Conservation (phyloP, 495 filamentous ascomycete species). For the Xylaria venustula region DNA sequence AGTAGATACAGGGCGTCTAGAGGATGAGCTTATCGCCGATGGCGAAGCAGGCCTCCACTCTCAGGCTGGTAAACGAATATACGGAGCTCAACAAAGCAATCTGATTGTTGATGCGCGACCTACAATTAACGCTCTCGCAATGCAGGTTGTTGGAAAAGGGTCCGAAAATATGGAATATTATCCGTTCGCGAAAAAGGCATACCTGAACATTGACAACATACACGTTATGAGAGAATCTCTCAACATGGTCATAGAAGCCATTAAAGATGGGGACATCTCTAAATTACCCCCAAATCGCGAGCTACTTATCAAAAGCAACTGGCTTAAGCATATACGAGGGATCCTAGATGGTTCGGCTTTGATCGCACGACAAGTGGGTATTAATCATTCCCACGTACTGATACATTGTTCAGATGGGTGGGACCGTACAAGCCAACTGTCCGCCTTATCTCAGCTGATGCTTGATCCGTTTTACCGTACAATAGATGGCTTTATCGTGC, state of each 20-base stretch:
- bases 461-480: constrained; percentile 96
- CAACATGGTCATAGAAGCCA: constrained; percentile 80
- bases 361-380: constrained; percentile 84
- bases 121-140: constrained; percentile 91
- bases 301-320: constrained; percentile 76
- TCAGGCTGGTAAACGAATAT: constrained; percentile 58
- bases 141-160: constrained; percentile 90
- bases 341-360: constrained; percentile 80
- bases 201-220: constrained; percentile 98
- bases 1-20: constrained; percentile 59
- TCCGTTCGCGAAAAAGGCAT: constrained; percentile 84
- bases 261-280: constrained; percentile 91
- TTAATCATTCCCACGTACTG: constrained; percentile 89
- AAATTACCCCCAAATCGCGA: constrained; percentile 82
- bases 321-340: constrained; percentile 86
- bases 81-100: constrained; percentile 92
- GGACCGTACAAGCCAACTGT: constrained; percentile 95
- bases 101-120: constrained; percentile 96
- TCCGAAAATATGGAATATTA: constrained; percentile 99
- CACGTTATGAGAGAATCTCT: constrained; percentile 96
- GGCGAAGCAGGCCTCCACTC: constrained; percentile 43
- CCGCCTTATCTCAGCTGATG: constrained; percentile 89
- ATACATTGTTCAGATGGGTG: constrained; percentile 99
- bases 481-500: constrained; percentile 88
- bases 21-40: constrained; percentile 67